Conservation (phyloP, 768 basidiomycete species). For the Rhizopogon sp. region DNA sequence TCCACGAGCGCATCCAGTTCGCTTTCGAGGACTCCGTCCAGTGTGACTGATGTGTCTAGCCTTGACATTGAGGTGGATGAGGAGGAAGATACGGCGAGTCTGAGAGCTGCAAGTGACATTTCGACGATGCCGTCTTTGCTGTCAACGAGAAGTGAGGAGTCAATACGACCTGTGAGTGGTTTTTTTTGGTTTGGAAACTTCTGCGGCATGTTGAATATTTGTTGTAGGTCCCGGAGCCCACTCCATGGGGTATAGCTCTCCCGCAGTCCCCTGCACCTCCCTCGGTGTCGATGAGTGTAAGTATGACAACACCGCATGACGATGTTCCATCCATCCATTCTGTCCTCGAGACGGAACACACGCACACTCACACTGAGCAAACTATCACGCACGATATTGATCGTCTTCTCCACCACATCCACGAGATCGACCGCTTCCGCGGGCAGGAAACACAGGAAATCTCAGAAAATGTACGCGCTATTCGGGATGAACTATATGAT, state of each 20-base stretch:
- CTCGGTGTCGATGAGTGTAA: constrained; percentile 41
- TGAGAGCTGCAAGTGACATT: constrained; percentile 23
- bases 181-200: background rate
- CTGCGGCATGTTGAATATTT: constrained; percentile 20
- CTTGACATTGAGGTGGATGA: constrained; percentile 35
- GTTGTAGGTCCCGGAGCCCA: constrained; percentile 11
- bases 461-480: constrained; percentile 59
- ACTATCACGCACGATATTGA: constrained; percentile 49
- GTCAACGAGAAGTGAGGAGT: constrained; percentile 31
- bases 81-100: constrained; percentile 23
- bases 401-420: constrained; percentile 46
- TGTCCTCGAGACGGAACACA: constrained; percentile 38
- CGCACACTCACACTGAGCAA: constrained; percentile 34
- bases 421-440: constrained; percentile 60
- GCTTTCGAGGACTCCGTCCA: constrained; percentile 34
- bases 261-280: constrained; percentile 25
- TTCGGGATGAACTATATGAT: constrained; percentile 65
- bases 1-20: constrained; percentile 26
- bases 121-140: constrained; percentile 58
- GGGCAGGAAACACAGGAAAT: constrained; percentile 63
- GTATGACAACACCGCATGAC: constrained; percentile 43
- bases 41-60: constrained; percentile 37
- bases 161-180: constrained; percentile 32
- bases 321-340: constrained; percentile 45
- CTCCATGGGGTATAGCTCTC: constrained; percentile 29